Conservation (phyloP, 768 basidiomycete species). For the Podaxis sp. region DNA sequence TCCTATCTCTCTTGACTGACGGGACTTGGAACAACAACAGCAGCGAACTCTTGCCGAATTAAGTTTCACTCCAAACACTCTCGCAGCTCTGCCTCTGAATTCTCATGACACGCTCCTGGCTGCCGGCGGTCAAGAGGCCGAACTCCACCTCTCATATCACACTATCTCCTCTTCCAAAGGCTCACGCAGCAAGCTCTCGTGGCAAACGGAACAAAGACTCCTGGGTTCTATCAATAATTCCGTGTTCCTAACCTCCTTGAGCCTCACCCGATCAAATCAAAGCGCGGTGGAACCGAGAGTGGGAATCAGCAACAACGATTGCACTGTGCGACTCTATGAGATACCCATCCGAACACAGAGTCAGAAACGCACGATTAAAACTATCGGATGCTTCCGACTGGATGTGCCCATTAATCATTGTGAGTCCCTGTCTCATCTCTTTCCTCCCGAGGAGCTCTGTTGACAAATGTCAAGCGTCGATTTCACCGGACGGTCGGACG, state of each 20-base stretch:
- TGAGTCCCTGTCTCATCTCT: neutral
- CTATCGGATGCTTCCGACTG: conserved; percentile 17
- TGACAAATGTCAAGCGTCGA: conserved; percentile 12
- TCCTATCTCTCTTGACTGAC: conserved; percentile 13
- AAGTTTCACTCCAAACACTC: conserved; percentile 53
- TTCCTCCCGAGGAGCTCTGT: neutral
- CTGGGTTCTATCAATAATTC: conserved; percentile 23
- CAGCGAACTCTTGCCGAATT: conserved; percentile 46
- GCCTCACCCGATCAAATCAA: conserved; percentile 14
- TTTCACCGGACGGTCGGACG: conserved; percentile 20
- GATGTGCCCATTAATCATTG: conserved; percentile 20
- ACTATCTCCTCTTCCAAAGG: conserved; percentile 6
- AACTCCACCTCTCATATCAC: conserved; percentile 55
- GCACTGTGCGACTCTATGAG: conserved; percentile 20
- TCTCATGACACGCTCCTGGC: conserved; percentile 52
- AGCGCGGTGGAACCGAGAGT: conserved; percentile 18
- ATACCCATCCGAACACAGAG: conserved; percentile 17
- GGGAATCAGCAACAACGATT: conserved; percentile 21
- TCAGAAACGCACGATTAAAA: conserved; percentile 7
- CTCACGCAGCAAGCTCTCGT: conserved; percentile 14
- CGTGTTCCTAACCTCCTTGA: conserved; percentile 19
- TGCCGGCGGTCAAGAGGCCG: conserved; percentile 67
- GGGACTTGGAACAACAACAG: conserved; percentile 22
- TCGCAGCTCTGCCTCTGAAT: conserved; percentile 47
- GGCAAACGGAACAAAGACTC: conserved; percentile 19